These are phyloP conservation scores for Camelina sativa DNA, from an alignment of 345 rosid species.

Conservation along the genomic window DNA sequence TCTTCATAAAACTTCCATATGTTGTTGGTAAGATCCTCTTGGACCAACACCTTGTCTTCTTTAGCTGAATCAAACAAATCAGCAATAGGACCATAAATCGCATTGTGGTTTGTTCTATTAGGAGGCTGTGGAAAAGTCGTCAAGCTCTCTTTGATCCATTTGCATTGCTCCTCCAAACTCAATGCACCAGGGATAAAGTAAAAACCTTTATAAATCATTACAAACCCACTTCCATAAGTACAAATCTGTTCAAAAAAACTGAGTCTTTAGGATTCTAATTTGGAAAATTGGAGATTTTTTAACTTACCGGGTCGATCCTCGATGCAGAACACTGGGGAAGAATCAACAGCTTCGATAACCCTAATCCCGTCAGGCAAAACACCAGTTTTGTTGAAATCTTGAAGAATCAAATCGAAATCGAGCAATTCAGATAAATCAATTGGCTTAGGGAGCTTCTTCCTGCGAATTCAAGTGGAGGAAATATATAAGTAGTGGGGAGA, in stretches of 20 bases:
- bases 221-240: conserved; percentile 18
- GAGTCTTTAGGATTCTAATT: conserved; percentile 4
- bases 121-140: conserved; percentile 81
- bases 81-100: conserved; percentile 70
- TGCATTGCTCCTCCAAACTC: conserved; percentile 76
- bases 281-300: not conserved
- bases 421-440: conserved; percentile 76
- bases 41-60: conserved; percentile 58
- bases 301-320: conserved; percentile 70
- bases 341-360: conserved; percentile 41
- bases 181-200: conserved; percentile 78
- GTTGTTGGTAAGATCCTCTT: conserved; percentile 52
- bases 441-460: conserved; percentile 78
- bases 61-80: conserved; percentile 67
- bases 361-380: conserved; percentile 62
- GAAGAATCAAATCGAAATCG: conserved; percentile 62
- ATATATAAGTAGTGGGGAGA: not conserved
- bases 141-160: conserved; percentile 85
- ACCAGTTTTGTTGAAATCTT: conserved; percentile 48
- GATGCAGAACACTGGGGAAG: conserved; percentile 61
- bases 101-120: conserved; percentile 90
- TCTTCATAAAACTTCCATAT: conserved; percentile 66
- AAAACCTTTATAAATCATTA: conserved; percentile 59
- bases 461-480: conserved; percentile 35
- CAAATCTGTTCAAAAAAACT: not conserved